Evolutionary conservation across 306 rosid genomes (phyloP), one percentile per base, ranked within the genome.

Genomic region (Begonia masoniana): DNA sequence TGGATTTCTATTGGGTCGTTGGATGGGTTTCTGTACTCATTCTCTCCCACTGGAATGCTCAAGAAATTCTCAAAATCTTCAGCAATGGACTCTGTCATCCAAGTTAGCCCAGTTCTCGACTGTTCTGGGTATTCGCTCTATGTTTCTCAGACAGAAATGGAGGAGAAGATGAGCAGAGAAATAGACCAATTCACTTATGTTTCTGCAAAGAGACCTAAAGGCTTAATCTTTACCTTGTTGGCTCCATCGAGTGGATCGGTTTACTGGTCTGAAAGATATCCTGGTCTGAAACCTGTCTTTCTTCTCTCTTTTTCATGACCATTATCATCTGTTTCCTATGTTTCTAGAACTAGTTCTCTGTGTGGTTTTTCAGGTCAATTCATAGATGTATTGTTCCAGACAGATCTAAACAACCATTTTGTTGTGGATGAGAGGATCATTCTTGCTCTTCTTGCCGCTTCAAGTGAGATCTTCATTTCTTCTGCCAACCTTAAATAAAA

Each of bases 91-190:
- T 58, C 63, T 45, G 78, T 73, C 42, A 62, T 83, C 67, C 94
- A 76, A 78, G 84, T 71, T 56, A 60, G 56, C 60, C 84, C 94
- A 56, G 47, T 68, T 45, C 87, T 83, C 51, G 89, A 87, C 62
- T 87, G 96, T 76, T 83, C 87, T 24, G 94, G 96, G 68, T 80
- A 51, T 76, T 84, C 84, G 54, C 54, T 87, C 51, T 83, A 78
- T 47, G 51, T 63, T 49, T 78, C 87, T 56, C 89, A 87, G 73
- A 74, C 82, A 21, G 69, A 76, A 60, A 74, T 80, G 82, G 89
- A 87, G 58, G 81, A 75, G 58, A 87, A 87, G 74, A 62, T 60
- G 42, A 80, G 82, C 64, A 80, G 47, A 15, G 50, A 62, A 7
- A 62, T 63, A 47, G 78, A 67, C 14, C 76, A 79, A 52, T 70